Conservation (phyloP, 2,329 filamentous ascomycete genomes). For the Colletotrichum camelliae region DNA sequence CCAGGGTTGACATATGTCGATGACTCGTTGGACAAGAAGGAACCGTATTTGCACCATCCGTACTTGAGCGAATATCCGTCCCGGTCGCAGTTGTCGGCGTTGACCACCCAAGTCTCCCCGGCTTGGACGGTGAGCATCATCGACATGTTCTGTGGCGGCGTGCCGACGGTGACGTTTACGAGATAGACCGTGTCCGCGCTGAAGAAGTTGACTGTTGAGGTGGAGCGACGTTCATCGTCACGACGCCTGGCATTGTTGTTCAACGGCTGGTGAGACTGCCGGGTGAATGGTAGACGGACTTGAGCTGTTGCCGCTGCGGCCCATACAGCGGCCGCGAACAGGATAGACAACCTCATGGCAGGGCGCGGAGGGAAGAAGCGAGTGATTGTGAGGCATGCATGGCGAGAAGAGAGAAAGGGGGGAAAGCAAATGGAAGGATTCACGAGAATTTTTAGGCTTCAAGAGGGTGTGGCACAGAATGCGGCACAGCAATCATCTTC, state of each 20-base stretch:
- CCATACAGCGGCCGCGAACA: neutral
- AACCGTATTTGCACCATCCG: neutral
- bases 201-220: neutral
- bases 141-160: slow-evolving; percentile 6
- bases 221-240: neutral
- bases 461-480: neutral
- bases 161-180: slow-evolving; percentile 17
- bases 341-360: slow-evolving; percentile 1
- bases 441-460: neutral
- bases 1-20: slow-evolving; percentile 51
- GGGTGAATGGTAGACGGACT: slow-evolving; percentile 1
- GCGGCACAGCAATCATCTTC: neutral
- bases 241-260: neutral
- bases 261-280: neutral
- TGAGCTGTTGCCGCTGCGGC: neutral
- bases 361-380: neutral
- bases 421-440: neutral
- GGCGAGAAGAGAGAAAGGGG: neutral
- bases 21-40: slow-evolving; percentile 47
- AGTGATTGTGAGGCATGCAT: neutral
- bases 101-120: neutral
- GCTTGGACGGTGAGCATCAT: neutral
- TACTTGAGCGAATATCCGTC: neutral
- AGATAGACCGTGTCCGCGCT: neutral
- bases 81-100: neutral